Base-by-base conservation (phyloP, 805 yeast species). In the Teunomyces stri region DNA sequence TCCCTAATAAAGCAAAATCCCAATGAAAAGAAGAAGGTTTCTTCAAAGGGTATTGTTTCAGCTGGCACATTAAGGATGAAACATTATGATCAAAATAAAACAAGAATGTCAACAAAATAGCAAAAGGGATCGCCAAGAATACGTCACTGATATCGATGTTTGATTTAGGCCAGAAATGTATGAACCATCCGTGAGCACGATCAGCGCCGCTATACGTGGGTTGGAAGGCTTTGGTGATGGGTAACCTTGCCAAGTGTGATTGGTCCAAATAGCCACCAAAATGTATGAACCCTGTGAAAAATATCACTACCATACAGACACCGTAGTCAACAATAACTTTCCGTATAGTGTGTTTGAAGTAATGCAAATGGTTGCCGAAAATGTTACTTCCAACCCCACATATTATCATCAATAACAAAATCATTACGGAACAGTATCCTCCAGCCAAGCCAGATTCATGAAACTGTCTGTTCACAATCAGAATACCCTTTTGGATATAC, bases 11-110 rank as follows among this genome's bases (percentile, higher is more conserved):
- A 35, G 86, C 77, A 59, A 91, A 87, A 66, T 92, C 99, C 82
- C 89, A 94, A 66, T 94, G 98, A 65, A 94, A 94, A 0, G 92
- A 74, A 0, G 96, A 80, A 0, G 98, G 97, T 59, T 94, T 92
- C 43, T 72, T 80, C 48, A 94, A 69, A 9, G 94, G 95, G 63
- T 76, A 94, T 45, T 86, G 83, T 21, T 84, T 80, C 51, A 84
- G 84, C 66, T 92, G 98, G 44, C 97, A 91, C 79, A 94, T 94
- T 47, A 92, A 71, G 0, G 97, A 85, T 2, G 97, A 89, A 9
- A 92, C 95, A 53, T 92, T 94, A 66, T 92, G 99, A 66, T 92
- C 99, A 66, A 91, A 94, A 65, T 89, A 92, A 66, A 94, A 92
- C 42, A 92, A 69, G 43, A 85, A 77, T 0, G 98, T 89, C 38